Evolutionary conservation across 192 early-diverging fungal species (phyloP), one percentile per base, ranked within the genome.

Genomic region (Lunasporangiospora selenospora): DNA sequence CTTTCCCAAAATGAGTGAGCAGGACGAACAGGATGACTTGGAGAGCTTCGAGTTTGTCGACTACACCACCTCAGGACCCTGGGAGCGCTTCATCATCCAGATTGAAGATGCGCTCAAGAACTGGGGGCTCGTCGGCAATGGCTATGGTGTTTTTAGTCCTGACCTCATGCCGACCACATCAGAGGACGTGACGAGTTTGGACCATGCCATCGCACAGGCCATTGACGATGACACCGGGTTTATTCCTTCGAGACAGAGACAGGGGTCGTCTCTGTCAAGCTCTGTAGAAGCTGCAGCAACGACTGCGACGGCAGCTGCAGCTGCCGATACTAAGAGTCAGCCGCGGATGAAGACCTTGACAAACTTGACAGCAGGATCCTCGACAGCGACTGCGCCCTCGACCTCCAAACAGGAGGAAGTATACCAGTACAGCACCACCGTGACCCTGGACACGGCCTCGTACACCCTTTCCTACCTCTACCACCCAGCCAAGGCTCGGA

Each of bases 21-120:
- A n/a, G n/a, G n/a, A n/a, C n/a, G n/a, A n/a, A n/a, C n/a, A n/a
- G 50, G 63, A 42, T 49, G 85, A 85, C 58, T 87, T 89, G 64
- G 90, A 91, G 36, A 81, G 77, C 57, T 91, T 87, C 65, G 90
- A 91, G 62, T 83, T 91, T 55, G 84, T 89, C 8, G 88, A 89
- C 75, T 89, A 91, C 75, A 89, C 88, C 0, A 81, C 90, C 21
- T 85, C 88, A 13, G 88, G 88, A 24, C 76, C 80, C 37, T 88
- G 86, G 80, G 90, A 91, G 47, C 75, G 78, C 37, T 83, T 89
- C 46, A 76, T 85, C 16, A 85, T 84, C 34, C 66, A 81, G 3
- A 79, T 91, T 40, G 90, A 91, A 71, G 75, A 80, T 49, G 67
- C 77, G 41, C 75, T 91, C 21, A 70, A 58, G 42, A 47, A 64